Percentiles rank a stretch among this genome's conserved stretches.
Evolutionary conservation across 768 basidiomycete species (phyloP).

Genomic region (Termitomyces sp.): DNA sequence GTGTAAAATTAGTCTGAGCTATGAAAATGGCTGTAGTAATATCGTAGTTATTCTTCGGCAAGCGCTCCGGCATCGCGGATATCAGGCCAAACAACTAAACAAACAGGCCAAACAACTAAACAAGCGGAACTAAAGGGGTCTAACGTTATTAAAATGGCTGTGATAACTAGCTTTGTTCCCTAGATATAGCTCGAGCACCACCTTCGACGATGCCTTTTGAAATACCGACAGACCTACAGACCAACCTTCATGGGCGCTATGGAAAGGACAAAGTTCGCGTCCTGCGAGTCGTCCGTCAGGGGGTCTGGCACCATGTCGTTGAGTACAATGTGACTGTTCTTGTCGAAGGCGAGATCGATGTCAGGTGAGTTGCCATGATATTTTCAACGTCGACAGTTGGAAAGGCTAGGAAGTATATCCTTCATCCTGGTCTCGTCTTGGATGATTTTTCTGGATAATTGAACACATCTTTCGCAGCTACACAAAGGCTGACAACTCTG

Average conservation of each 20-base stretch:
- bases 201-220: neutral
- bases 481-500: slow-evolving; percentile 83
- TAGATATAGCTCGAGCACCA: neutral
- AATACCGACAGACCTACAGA: neutral
- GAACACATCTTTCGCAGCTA: slow-evolving; percentile 44
- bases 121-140: no score
- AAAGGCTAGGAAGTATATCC: neutral
- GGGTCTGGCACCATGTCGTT: slow-evolving; percentile 62
- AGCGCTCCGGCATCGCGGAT: no score
- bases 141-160: no score
- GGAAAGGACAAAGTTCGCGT: slow-evolving; percentile 91
- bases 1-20: no score
- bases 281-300: slow-evolving; percentile 74
- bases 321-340: slow-evolving; percentile 82
- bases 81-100: no score
- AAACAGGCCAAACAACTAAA: no score
- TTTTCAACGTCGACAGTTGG: neutral
- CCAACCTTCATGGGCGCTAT: slow-evolving; percentile 47
- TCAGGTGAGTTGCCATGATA: slow-evolving; percentile 41
- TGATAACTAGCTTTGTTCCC: neutral
- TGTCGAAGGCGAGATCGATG: slow-evolving; percentile 80
- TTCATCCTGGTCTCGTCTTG: neutral
- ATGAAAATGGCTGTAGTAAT: no score
- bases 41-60: no score
- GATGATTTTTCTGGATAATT: neutral